Percentiles rank a stretch among this genome's conserved stretches.
Evolutionary conservation across 2,329 filamentous ascomycete genomes (phyloP).

Genomic region (Microcera coccophila): DNA sequence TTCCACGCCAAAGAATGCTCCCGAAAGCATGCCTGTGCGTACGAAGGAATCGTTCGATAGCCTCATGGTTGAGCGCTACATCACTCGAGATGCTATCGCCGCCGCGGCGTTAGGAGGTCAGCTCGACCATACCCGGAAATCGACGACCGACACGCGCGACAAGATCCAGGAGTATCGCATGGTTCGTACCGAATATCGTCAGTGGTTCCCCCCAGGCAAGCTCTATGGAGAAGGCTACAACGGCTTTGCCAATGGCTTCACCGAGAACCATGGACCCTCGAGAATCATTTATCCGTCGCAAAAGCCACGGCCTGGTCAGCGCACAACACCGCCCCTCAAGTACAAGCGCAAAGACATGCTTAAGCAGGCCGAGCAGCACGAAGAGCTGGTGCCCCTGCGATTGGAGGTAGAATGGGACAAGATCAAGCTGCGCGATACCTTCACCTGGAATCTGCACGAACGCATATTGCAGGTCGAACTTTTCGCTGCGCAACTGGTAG

Average conservation of each 20-base stretch:
- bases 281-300: slow-evolving; percentile 75
- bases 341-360: slow-evolving; percentile 75
- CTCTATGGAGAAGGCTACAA: slow-evolving; percentile 74
- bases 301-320: slow-evolving; percentile 71
- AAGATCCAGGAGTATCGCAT: slow-evolving; percentile 68
- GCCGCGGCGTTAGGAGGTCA: slow-evolving; percentile 49
- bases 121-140: slow-evolving; percentile 51
- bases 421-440: slow-evolving; percentile 91
- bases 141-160: slow-evolving; percentile 60
- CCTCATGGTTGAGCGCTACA: slow-evolving; percentile 52
- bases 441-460: slow-evolving; percentile 97
- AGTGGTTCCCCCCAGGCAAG: slow-evolving; percentile 52
- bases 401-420: slow-evolving; percentile 95
- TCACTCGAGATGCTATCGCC: slow-evolving; percentile 52
- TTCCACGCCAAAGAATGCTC: slow-evolving; percentile 15
- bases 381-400: slow-evolving; percentile 86
- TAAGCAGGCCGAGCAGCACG: slow-evolving; percentile 82
- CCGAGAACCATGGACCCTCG: slow-evolving; percentile 64
- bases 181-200: slow-evolving; percentile 53
- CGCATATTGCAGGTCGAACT: slow-evolving; percentile 73
- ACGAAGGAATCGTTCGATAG: slow-evolving; percentile 55
- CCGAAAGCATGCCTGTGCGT: slow-evolving; percentile 40
- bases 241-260: slow-evolving; percentile 84
- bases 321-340: slow-evolving; percentile 68
- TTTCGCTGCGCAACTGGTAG: slow-evolving; percentile 84